These are phyloP conservation scores for Solanum piurae DNA, from an alignment of 257 asterid genomes.

Conservation along the genomic window DNA sequence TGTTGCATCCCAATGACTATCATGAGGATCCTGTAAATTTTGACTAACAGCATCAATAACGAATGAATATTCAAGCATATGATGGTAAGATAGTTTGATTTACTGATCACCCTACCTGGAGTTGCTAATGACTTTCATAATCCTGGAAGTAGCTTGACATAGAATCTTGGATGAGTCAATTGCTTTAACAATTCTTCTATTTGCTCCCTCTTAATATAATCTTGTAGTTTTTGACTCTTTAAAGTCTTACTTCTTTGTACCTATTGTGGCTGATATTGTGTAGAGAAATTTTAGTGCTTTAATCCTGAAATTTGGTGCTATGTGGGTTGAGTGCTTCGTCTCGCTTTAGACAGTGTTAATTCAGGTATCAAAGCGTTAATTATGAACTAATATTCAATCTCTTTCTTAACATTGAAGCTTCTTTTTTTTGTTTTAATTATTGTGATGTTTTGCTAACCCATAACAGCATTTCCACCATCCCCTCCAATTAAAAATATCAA, in stretches of 20 bases:
- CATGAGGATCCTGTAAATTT: not conserved
- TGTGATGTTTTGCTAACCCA: not conserved
- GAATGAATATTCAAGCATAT: not conserved
- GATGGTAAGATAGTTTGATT: not conserved
- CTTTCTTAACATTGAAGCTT: not conserved
- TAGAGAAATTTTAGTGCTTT: not conserved
- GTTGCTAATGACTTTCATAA: not conserved
- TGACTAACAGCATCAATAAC: not conserved
- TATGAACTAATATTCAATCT: not conserved
- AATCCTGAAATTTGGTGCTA: not conserved
- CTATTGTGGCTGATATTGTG: not conserved
- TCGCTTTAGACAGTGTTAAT: not conserved
- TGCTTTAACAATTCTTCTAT: not conserved
- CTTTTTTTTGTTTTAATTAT: not conserved
- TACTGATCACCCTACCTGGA: not conserved
- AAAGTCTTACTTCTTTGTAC: not conserved
- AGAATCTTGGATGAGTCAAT: not conserved
- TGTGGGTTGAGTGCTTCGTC: not conserved
- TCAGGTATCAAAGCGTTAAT: not conserved
- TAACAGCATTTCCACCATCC: not conserved
- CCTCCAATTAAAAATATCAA: not conserved
- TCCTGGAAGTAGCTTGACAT: not conserved
- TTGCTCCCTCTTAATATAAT: not conserved
- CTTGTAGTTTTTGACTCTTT: not conserved
- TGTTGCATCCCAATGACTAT: not conserved